These are phyloP conservation scores for Trichosanthes truncata DNA, from an alignment of 306 rosid species.

Conservation along the genomic window DNA sequence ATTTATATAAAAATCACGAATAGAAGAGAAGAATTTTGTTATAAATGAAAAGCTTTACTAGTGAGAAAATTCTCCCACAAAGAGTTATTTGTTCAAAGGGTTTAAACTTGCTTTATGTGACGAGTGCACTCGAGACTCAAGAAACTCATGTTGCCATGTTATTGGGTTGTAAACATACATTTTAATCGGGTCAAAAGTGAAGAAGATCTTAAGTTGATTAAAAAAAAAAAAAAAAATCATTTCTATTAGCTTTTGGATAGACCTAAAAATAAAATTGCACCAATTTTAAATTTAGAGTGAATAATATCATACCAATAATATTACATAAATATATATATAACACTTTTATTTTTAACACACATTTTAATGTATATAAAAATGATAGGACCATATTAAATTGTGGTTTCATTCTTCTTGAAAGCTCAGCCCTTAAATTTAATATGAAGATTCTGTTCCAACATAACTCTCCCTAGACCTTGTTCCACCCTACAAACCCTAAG, in stretches of 20 bases:
- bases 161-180: background rate
- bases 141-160: background rate
- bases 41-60: background rate
- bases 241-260: background rate
- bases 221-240: background rate
- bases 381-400: background rate
- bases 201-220: background rate
- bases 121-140: background rate
- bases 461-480: background rate
- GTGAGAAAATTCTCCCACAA: background rate
- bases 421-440: background rate
- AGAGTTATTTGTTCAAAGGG: background rate
- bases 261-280: too few relatives aligned
- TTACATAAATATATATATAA: background rate
- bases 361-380: background rate
- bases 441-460: constrained; percentile 5
- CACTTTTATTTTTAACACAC: background rate
- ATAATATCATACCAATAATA: background rate
- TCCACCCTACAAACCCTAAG: constrained; percentile 13
- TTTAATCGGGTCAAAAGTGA: too few relatives aligned
- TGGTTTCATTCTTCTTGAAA: constrained; percentile 1
- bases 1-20: background rate
- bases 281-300: background rate
- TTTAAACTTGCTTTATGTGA: background rate
- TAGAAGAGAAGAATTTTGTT: background rate